Conservation (phyloP, 106 monocot genomes). For the Dendrobium nobile region DNA sequence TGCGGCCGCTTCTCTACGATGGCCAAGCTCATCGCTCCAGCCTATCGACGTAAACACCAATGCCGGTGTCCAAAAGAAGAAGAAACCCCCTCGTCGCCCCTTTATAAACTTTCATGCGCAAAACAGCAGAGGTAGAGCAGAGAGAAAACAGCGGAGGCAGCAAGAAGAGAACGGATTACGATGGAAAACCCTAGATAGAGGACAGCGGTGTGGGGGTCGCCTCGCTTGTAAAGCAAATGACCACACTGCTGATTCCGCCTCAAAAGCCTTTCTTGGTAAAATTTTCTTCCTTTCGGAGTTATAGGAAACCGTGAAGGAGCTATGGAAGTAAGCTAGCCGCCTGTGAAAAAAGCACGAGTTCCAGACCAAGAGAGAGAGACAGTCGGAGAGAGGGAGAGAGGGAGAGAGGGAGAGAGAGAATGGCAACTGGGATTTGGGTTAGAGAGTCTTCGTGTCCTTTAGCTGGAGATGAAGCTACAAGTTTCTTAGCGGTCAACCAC, state of each 20-base stretch:
- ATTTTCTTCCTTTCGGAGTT: neutral
- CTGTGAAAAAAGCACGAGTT: neutral
- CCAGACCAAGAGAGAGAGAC: neutral
- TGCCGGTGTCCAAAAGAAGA: neutral
- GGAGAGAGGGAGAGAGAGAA: too few species aligned
- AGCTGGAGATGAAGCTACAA: neutral
- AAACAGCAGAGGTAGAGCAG: neutral
- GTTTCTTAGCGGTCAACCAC: neutral
- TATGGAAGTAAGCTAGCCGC: neutral
- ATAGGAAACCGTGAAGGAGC: neutral
- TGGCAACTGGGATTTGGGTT: neutral
- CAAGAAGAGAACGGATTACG: neutral
- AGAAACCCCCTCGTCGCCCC: neutral
- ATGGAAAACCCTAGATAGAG: constrained; percentile 7
- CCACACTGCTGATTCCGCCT: neutral
- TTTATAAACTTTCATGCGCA: neutral
- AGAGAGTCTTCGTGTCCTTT: neutral
- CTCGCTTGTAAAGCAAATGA: constrained; percentile 2
- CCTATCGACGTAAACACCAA: neutral
- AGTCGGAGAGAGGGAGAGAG: neutral
- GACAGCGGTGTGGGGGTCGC: constrained; percentile 3
- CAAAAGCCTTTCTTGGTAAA: neutral
- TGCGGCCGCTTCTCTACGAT: constrained; percentile 48
- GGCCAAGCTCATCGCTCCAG: constrained; percentile 29
- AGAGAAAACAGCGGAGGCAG: neutral